Evolutionary conservation across 768 basidiomycete genomes (phyloP).

Genomic region (Hericium coralloides): DNA sequence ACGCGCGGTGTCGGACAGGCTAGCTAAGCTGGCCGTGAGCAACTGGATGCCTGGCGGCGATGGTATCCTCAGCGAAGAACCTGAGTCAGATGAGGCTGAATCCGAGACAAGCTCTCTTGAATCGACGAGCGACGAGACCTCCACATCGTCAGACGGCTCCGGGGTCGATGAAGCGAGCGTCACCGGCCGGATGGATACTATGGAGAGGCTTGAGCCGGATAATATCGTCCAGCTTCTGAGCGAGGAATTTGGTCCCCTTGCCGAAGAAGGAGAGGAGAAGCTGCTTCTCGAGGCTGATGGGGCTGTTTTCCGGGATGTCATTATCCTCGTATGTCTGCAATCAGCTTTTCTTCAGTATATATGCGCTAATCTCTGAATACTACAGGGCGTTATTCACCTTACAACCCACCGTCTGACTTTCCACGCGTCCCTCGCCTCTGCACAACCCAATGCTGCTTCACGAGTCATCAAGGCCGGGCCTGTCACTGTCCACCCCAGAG

Average conservation of each 20-base stretch:
- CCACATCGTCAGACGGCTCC: constrained; percentile 4
- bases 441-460: constrained; percentile 25
- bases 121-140: not conserved
- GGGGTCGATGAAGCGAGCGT: constrained; percentile 20
- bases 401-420: constrained; percentile 60
- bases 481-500: constrained; percentile 36
- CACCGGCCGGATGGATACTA: too few relatives aligned
- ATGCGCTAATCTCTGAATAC: constrained; percentile 1
- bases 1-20: constrained; percentile 24
- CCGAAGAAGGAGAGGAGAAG: constrained; percentile 36
- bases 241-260: constrained; percentile 49
- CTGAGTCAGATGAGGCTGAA: constrained; percentile 18
- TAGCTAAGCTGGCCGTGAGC: constrained; percentile 31
- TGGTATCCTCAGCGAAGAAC: not conserved
- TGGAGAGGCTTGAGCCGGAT: constrained; percentile 32
- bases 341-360: constrained; percentile 7
- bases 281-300: constrained; percentile 47
- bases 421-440: constrained; percentile 50
- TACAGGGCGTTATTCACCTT: constrained; percentile 49
- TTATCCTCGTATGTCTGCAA: constrained; percentile 32
- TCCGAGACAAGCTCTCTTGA: not conserved
- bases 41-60: constrained; percentile 22
- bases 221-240: constrained; percentile 42
- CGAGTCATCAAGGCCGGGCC: constrained; percentile 42
- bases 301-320: constrained; percentile 37